Evolutionary conservation across 2,329 filamentous ascomycete genomes (phyloP), one percentile per base, ranked within the genome.

Genomic region (Sarocladium kiliense): DNA sequence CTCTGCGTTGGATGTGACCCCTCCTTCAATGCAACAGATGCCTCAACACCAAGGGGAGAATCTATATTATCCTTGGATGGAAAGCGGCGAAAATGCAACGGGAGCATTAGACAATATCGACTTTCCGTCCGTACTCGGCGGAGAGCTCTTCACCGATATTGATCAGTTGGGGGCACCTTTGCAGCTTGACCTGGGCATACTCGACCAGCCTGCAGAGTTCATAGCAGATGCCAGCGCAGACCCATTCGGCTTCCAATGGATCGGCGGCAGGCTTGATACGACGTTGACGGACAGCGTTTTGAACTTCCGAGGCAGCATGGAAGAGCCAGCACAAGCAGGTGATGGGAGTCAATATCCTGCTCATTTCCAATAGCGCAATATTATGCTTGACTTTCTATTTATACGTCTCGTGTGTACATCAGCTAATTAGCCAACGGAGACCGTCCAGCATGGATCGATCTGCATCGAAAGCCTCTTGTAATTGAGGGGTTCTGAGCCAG

Each of bases 401-500:
- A 25, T 39, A 9, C 11, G 7, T 10, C 36, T 19, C 36, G 36
- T 5, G 16, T 10, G 6, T n/a, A 30, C 9, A 9, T 18, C 21
- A 47, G 27, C 21, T 23, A 10, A 71, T 32, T 58, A 76, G 58
- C 76, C 76, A 77, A 23, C 61, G 63, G 53, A 77, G 55, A 0
- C 74, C 76, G 12, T 68, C 59, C 18, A 77, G 27, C 69, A 77
- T 74, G 42, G 66, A 68, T 58, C 59, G 61, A 50, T 80, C 77
- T 9, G 72, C 74, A 58, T 67, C 61, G 16, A 72, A 59, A 5
- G 76, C 72, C 59, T 68, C 65, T 12, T 69, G 62, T 60, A 78
- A 60, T 55, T 71, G 64, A 32, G 74, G 76, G 19, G 71, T 71
- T 64, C 74, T 71, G 56, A 80, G 61, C 77, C 78, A 80, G 60